phyloP scores from a whole-genome alignment of 2,329 filamentous ascomycete species.

The Diaporthe longicolla region DNA sequence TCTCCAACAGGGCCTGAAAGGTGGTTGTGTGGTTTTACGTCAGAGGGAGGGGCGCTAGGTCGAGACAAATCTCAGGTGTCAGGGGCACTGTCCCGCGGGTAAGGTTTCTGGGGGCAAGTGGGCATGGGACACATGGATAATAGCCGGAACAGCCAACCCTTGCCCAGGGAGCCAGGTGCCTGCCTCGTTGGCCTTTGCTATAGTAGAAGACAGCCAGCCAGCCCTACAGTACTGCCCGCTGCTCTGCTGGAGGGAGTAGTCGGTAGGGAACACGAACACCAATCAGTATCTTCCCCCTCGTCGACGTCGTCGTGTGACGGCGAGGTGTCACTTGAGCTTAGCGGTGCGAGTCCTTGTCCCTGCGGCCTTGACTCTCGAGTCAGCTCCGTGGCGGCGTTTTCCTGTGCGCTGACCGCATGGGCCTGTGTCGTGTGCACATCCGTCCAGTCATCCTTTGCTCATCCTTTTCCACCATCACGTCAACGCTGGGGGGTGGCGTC shows the following conservation, averaged over 20 bases:
- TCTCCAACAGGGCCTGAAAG: background rate
- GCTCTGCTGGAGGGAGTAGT: background rate
- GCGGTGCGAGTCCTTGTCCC: constrained; percentile 16
- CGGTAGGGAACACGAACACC: background rate
- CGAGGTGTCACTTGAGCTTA: constrained; percentile 27
- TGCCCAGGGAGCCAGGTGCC: constrained; percentile 9
- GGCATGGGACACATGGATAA: constrained; percentile 17
- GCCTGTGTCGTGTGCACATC: constrained; percentile 18
- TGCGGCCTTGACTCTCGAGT: constrained; percentile 2
- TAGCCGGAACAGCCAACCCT: constrained; percentile 13
- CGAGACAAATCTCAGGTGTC: constrained; percentile 19
- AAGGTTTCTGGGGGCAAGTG: constrained; percentile 5
- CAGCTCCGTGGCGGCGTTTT: constrained; percentile 11
- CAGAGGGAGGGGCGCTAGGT: constrained; percentile 32
- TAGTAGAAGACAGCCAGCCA: background rate
- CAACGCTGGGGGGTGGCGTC: constrained; percentile 35
- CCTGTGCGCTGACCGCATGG: constrained; percentile 27
- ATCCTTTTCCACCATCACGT: constrained; percentile 37
- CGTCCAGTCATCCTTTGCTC: constrained; percentile 17
- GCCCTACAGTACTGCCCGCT: background rate
- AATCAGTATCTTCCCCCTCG: background rate
- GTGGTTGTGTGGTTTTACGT: constrained; percentile 15
- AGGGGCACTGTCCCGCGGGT: constrained; percentile 17
- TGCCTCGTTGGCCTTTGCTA: constrained; percentile 29
- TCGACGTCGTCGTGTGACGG: constrained; percentile 32